Evolutionary conservation across 768 basidiomycete genomes (phyloP), one percentile per base, ranked within the genome.

Genomic region (Pulveroboletus sp.): DNA sequence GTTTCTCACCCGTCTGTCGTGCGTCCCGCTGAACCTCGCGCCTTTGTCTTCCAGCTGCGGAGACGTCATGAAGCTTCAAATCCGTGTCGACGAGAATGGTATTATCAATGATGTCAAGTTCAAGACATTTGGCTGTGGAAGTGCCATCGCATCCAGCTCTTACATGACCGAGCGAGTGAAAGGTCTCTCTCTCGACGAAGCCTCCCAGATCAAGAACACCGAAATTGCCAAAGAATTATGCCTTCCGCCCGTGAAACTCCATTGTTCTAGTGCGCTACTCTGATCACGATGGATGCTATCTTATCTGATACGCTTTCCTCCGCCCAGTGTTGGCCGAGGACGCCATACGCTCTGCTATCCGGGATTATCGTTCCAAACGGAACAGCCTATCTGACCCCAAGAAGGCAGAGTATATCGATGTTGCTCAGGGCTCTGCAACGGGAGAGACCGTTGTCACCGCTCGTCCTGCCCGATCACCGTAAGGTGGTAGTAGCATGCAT

Each of bases 61-160:
- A 60, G 93, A 96, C 74, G 95, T 97, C 40, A 99, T 99, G 95
- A 98, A 98, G 71, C 84, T 99, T 10, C 95, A 98, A 71, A 99
- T 99, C 65, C 86, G 92, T 59, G 96, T 99, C 50, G 85, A 95
- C 69, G 93, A 95, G 52, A 77, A 89, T 32, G 93, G 93, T 32
- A 80, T 97, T 70, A 99, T 99, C 64, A 89, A 87, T 42, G 96
- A 99, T 66, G 96, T 97, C 72, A 96, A 95, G 73, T 98, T 98
- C 79, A 99, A 98, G 77, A 98, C 96, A 0, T 98, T 99, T 69
- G 95, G 96, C 3, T 98, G 96, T 69, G 96, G 96, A 46, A 94
- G 92, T 57, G 93, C 93, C 59, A 99, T 99, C 52, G 96, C 96
- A 1, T 95, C 93, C 1, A 93, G 91, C 63, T 94, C 91, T 7